Conservation (phyloP, 768 basidiomycete species). For the Tulasnella sp. region DNA sequence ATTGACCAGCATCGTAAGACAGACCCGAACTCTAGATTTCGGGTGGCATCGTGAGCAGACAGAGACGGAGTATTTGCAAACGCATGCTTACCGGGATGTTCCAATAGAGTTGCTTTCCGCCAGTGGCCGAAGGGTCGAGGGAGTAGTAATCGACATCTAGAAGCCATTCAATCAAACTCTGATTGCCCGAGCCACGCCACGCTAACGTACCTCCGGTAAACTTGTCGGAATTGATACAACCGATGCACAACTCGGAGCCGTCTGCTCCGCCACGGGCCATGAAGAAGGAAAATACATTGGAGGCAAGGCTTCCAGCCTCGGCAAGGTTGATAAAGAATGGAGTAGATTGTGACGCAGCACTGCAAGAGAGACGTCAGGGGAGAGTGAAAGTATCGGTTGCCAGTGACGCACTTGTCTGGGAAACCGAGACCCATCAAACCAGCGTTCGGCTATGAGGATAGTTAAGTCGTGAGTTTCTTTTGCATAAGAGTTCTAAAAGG, state of each 20-base stretch:
- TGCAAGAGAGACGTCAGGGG: not conserved
- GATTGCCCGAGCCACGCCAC: not conserved
- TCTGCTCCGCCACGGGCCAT: not conserved
- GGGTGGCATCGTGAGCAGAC: not conserved
- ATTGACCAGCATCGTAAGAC: not conserved
- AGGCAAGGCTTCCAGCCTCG: not conserved
- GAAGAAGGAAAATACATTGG: slow-evolving; percentile 9
- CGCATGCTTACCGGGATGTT: not conserved
- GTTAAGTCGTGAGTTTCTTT: no score
- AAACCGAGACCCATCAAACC: slow-evolving; percentile 3
- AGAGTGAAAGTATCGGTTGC: not conserved
- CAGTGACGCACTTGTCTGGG: not conserved
- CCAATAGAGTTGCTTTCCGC: not conserved
- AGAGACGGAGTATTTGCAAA: not conserved
- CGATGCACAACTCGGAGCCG: slow-evolving; percentile 1
- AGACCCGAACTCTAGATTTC: not conserved
- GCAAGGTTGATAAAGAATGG: slow-evolving; percentile 7
- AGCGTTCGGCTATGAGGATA: not conserved
- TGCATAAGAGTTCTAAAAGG: not conserved
- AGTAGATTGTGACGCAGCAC: not conserved
- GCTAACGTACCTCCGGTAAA: not conserved
- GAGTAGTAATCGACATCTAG: not conserved
- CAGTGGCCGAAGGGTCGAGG: not conserved
- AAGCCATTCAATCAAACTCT: not conserved
- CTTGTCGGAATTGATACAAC: not conserved